phyloP scores from a whole-genome alignment of 2,329 filamentous ascomycete species.

The Curvularia sp. region DNA sequence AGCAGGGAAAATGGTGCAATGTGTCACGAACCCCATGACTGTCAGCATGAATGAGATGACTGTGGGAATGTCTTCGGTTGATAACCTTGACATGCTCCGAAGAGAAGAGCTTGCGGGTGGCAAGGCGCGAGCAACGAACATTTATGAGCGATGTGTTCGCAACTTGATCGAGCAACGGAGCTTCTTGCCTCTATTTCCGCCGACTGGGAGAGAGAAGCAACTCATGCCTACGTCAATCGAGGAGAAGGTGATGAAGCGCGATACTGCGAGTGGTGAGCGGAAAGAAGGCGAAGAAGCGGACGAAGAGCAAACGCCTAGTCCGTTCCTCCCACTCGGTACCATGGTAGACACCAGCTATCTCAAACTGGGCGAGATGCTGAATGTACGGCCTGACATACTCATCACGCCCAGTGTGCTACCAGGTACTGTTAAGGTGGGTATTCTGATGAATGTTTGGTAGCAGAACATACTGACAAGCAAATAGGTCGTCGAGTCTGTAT shows the following conservation, averaged over 20 bases:
- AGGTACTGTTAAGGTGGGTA: constrained; percentile 81
- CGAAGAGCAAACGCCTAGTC: constrained; percentile 58
- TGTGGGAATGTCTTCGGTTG: constrained; percentile 81
- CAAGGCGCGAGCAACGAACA: constrained; percentile 63
- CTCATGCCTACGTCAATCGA: constrained; percentile 54
- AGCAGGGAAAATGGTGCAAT: constrained; percentile 68
- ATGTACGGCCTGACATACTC: constrained; percentile 82
- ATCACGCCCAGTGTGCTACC: constrained; percentile 82
- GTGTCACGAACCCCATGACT: constrained; percentile 91
- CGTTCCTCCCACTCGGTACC: constrained; percentile 64
- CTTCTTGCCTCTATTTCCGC: constrained; percentile 89
- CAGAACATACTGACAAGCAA: neutral
- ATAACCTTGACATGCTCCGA: constrained; percentile 82
- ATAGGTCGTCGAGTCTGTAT: constrained; percentile 87
- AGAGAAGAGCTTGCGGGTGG: constrained; percentile 72
- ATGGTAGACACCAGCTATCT: constrained; percentile 84
- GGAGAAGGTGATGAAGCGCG: constrained; percentile 63
- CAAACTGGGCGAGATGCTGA: constrained; percentile 90
- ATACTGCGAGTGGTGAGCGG: constrained; percentile 31
- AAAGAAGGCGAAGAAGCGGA: constrained; percentile 52
- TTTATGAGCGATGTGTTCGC: constrained; percentile 74
- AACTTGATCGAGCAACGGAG: constrained; percentile 89
- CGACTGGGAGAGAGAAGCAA: constrained; percentile 72
- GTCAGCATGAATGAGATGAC: constrained; percentile 87
- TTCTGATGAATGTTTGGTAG: neutral